Conservation (phyloP, 2,329 filamentous ascomycete species). For the Aureobasidium mangrovei region DNA sequence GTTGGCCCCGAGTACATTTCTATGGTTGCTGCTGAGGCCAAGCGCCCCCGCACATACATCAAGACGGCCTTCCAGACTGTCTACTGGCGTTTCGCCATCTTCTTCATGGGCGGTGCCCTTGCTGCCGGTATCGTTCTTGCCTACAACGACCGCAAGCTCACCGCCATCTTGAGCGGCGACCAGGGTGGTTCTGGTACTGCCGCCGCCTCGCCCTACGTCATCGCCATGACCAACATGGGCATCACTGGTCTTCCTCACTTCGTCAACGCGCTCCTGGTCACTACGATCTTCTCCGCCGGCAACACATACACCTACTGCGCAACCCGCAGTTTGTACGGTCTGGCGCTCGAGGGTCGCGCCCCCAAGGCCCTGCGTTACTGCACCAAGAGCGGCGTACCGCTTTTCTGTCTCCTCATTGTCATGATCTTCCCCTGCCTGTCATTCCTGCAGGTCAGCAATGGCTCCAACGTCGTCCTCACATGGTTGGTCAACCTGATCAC, state of each 20-base stretch:
- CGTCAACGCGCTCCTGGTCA: slow-evolving; percentile 34
- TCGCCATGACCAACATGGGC: slow-evolving; percentile 37
- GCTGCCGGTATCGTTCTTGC: slow-evolving; percentile 35
- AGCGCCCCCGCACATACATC: slow-evolving; percentile 37
- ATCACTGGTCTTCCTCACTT: slow-evolving; percentile 36
- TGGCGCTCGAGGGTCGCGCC: slow-evolving; percentile 45
- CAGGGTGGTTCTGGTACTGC: slow-evolving; percentile 18
- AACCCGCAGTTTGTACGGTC: slow-evolving; percentile 44
- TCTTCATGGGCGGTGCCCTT: slow-evolving; percentile 41
- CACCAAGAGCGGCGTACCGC: slow-evolving; percentile 50
- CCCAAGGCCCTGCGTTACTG: slow-evolving; percentile 48
- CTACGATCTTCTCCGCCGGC: slow-evolving; percentile 48
- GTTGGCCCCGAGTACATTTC: slow-evolving; percentile 42
- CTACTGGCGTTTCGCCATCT: slow-evolving; percentile 38
- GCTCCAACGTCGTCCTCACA: slow-evolving; percentile 20
- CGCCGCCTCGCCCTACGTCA: slow-evolving; percentile 29
- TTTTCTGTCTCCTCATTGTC: slow-evolving; percentile 46
- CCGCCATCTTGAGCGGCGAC: slow-evolving; percentile 20
- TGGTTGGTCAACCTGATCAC: slow-evolving; percentile 46
- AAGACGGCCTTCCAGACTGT: slow-evolving; percentile 43
- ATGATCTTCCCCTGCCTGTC: slow-evolving; percentile 24
- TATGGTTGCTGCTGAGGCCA: slow-evolving; percentile 42
- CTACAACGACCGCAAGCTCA: slow-evolving; percentile 24
- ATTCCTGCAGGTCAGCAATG: slow-evolving; percentile 22
- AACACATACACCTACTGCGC: slow-evolving; percentile 50